Conservation (phyloP, 2,329 filamentous ascomycete species). For the Corinectria fuckeliana region DNA sequence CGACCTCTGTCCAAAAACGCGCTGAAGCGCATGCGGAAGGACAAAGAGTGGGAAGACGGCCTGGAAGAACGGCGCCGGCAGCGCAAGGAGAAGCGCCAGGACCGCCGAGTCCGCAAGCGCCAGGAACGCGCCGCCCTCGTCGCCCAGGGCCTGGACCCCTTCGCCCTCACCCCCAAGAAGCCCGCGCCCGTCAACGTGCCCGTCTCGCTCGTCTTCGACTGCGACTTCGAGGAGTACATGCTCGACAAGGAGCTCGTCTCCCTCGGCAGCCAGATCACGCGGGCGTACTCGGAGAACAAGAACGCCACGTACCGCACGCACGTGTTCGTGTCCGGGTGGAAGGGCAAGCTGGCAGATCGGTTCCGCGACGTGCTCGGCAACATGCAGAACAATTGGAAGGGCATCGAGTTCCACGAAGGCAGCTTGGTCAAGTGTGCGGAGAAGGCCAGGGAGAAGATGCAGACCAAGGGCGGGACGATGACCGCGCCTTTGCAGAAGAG, state of each 20-base stretch:
- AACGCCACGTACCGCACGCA: conserved; percentile 71
- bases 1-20: conserved; percentile 79
- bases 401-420: conserved; percentile 73
- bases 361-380: conserved; percentile 78
- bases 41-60: conserved; percentile 77
- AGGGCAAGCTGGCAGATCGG: conserved; percentile 74
- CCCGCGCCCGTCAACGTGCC: conserved; percentile 65
- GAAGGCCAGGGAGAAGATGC: conserved; percentile 73
- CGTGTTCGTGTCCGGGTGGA: conserved; percentile 79
- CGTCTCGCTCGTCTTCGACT: conserved; percentile 85
- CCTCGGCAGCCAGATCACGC: conserved; percentile 81
- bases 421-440: conserved; percentile 76
- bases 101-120: conserved; percentile 55
- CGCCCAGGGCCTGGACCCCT: conserved; percentile 54
- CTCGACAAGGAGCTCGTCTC: conserved; percentile 83
- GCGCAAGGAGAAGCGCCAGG: conserved; percentile 62
- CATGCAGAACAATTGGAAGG: conserved; percentile 81
- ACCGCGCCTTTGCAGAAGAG: conserved; percentile 61
- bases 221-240: conserved; percentile 92
- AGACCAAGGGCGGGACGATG: conserved; percentile 58
- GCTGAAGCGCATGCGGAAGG: conserved; percentile 76
- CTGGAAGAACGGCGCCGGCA: conserved; percentile 63
- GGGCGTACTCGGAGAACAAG: conserved; percentile 88
- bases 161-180: conserved; percentile 43
- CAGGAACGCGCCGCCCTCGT: conserved; percentile 57